These are phyloP conservation scores for Trichoderma citrinoviride DNA, from an alignment of 2,329 filamentous ascomycete species.

Conservation along the genomic window DNA sequence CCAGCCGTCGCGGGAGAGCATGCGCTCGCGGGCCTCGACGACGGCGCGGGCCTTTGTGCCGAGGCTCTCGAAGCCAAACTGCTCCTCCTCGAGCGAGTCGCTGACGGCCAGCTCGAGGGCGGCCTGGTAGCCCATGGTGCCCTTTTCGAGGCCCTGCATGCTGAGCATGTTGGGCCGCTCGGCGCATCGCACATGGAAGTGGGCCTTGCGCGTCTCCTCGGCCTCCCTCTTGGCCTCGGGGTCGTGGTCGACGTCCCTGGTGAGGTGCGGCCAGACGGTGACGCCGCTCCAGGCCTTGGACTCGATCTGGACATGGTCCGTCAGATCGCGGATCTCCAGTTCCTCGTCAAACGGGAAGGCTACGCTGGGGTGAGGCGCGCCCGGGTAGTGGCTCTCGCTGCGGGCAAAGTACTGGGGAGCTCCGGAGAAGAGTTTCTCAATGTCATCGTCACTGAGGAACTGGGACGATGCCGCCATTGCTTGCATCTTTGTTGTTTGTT, in stretches of 20 bases:
- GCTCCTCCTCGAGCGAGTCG: slow-evolving; percentile 62
- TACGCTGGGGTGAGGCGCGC: slow-evolving; percentile 60
- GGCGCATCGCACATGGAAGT: slow-evolving; percentile 57
- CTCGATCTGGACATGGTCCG: slow-evolving; percentile 62
- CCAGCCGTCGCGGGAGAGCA: slow-evolving; percentile 52
- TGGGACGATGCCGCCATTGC: slow-evolving; percentile 49
- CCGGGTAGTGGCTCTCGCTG: slow-evolving; percentile 57
- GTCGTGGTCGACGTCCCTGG: slow-evolving; percentile 48
- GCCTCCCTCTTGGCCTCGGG: slow-evolving; percentile 43
- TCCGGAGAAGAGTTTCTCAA: slow-evolving; percentile 72
- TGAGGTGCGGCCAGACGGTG: slow-evolving; percentile 63
- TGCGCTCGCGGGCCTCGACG: slow-evolving; percentile 56
- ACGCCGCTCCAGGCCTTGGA: slow-evolving; percentile 62
- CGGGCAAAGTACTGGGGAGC: slow-evolving; percentile 69
- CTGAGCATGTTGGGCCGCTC: slow-evolving; percentile 70
- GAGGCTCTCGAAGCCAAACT: slow-evolving; percentile 57
- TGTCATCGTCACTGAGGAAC: slow-evolving; percentile 55
- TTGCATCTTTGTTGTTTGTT: slow-evolving; percentile 30
- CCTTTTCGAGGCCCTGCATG: slow-evolving; percentile 68
- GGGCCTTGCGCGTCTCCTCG: slow-evolving; percentile 48
- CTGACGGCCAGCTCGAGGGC: slow-evolving; percentile 64
- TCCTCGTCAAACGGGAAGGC: slow-evolving; percentile 67
- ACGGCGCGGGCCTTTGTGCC: slow-evolving; percentile 54
- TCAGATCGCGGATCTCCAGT: slow-evolving; percentile 59
- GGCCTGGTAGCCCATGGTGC: slow-evolving; percentile 66